A percentile compares a stretch with the other conserved stretches of the same genome.
These are phyloP conservation scores for Exophiala xenobiotica DNA, from an alignment of 2,329 filamentous ascomycete species.

Conservation along the genomic window DNA sequence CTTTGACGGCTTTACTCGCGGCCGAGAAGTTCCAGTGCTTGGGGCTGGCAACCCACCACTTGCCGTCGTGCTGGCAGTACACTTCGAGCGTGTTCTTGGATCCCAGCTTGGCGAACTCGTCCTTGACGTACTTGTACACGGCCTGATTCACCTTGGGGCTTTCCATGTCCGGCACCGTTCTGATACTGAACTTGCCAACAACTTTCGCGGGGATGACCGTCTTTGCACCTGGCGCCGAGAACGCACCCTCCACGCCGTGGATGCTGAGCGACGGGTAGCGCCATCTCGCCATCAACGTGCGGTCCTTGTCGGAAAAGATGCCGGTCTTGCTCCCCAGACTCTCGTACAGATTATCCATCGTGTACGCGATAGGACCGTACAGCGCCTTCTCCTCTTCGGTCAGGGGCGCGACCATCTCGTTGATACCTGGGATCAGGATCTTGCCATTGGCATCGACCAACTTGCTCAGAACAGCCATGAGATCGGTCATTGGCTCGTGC, in stretches of 20 bases:
- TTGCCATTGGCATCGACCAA: conserved; percentile 88
- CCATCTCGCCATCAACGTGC: conserved; percentile 94
- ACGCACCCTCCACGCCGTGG: conserved; percentile 93
- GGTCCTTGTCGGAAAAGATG: conserved; percentile 85
- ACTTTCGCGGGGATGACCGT: conserved; percentile 99
- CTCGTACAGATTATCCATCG: conserved; percentile 92
- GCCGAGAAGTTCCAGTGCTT: conserved; percentile 99
- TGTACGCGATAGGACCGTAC: conserved; percentile 90
- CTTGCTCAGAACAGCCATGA: conserved; percentile 76
- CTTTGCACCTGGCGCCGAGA: conserved; percentile 90
- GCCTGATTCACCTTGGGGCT: conserved; percentile 81
- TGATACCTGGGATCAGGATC: conserved; percentile 90
- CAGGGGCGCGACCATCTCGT: conserved; percentile 86
- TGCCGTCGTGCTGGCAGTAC: conserved; percentile 81
- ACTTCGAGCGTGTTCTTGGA: conserved; percentile 91
- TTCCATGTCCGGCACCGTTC: conserved; percentile 97
- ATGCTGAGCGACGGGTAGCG: conserved; percentile 89
- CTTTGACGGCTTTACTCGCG: conserved; percentile 91
- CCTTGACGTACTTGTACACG: conserved; percentile 80
- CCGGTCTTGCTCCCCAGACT: conserved; percentile 85
- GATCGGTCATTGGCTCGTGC: conserved; percentile 97
- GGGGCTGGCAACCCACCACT: conserved; percentile 98
- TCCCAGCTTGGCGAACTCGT: conserved; percentile 78
- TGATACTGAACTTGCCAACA: conserved; percentile 95
- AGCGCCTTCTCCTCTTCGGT: conserved; percentile 81